Conservation (phyloP, 2,329 filamentous ascomycete genomes). For the Ophiostoma himal-ulmi region DNA sequence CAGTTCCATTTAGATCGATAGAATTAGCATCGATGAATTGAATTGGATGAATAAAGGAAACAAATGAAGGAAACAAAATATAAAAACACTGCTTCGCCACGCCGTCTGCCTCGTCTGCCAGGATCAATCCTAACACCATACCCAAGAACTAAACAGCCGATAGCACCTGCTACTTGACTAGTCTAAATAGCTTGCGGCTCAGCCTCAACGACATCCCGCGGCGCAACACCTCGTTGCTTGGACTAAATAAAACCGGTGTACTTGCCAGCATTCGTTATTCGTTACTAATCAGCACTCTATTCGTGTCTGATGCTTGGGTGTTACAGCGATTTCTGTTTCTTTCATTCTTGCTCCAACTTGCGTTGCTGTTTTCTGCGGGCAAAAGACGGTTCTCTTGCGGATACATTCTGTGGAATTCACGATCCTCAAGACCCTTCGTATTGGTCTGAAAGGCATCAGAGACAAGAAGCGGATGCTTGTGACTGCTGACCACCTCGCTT, state of each 20-base stretch:
- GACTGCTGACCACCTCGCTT: slow-evolving; percentile 1
- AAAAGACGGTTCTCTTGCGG: no score
- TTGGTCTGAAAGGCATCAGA: no score
- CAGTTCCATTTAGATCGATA: background rate
- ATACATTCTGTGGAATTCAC: no score
- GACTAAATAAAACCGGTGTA: background rate
- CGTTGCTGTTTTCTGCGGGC: no score
- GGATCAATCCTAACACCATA: slow-evolving; percentile 11
- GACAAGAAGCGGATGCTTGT: background rate
- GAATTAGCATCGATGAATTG: background rate
- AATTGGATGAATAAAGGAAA: background rate
- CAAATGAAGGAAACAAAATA: background rate
- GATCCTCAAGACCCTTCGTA: no score
- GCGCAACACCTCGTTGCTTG: background rate
- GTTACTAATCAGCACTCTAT: no score
- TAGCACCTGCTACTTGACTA: background rate
- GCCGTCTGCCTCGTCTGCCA: slow-evolving; percentile 20
- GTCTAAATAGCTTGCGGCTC: background rate
- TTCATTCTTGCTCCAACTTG: no score
- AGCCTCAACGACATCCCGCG: background rate
- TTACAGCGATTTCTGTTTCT: no score
- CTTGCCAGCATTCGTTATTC: no score
- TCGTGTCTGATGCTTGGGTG: no score
- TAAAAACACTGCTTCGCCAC: slow-evolving; percentile 20
- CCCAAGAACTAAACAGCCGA: background rate